Evolutionary conservation across 148 eudicot species (phyloP).

Genomic region (Camellia granthamiana): DNA sequence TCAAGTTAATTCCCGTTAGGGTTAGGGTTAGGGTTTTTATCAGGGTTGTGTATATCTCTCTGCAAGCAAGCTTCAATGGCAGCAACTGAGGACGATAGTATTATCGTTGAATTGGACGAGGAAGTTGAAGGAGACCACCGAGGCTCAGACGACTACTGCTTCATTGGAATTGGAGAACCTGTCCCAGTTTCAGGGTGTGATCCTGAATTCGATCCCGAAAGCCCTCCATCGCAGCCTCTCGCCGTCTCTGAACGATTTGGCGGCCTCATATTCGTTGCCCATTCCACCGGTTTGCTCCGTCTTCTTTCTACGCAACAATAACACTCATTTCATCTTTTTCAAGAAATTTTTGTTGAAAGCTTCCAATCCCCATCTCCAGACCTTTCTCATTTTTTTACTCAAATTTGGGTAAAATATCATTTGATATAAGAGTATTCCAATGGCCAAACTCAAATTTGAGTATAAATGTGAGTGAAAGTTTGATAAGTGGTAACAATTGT

Average conservation of each 20-base stretch:
- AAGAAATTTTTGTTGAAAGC: too few relatives aligned
- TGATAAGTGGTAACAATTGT: too few relatives aligned
- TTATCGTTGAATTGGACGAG: slow-evolving; percentile 29
- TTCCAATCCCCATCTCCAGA: too few relatives aligned
- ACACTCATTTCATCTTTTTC: neutral
- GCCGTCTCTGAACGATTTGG: slow-evolving; percentile 51
- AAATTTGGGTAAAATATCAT: too few relatives aligned
- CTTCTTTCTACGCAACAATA: neutral
- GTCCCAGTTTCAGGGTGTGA: slow-evolving; percentile 41
- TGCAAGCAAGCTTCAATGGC: neutral
- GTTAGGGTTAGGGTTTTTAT: too few relatives aligned
- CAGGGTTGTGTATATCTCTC: too few relatives aligned
- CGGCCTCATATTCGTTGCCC: slow-evolving; percentile 58
- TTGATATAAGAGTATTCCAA: too few relatives aligned
- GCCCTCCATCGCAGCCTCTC: slow-evolving; percentile 55
- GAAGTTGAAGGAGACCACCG: slow-evolving; percentile 61
- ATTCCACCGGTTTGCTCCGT: slow-evolving; percentile 40
- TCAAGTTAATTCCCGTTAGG: too few relatives aligned
- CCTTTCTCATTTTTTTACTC: too few relatives aligned
- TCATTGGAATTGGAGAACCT: slow-evolving; percentile 53
- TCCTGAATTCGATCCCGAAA: slow-evolving; percentile 35
- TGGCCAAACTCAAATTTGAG: too few relatives aligned
- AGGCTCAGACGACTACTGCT: slow-evolving; percentile 52
- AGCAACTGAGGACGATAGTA: neutral
- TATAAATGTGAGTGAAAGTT: too few relatives aligned